Percentiles rank a stretch among this genome's conserved stretches.
Conservation (phyloP, 2,329 filamentous ascomycete genomes). For the Colletotrichum sansevieriae region DNA sequence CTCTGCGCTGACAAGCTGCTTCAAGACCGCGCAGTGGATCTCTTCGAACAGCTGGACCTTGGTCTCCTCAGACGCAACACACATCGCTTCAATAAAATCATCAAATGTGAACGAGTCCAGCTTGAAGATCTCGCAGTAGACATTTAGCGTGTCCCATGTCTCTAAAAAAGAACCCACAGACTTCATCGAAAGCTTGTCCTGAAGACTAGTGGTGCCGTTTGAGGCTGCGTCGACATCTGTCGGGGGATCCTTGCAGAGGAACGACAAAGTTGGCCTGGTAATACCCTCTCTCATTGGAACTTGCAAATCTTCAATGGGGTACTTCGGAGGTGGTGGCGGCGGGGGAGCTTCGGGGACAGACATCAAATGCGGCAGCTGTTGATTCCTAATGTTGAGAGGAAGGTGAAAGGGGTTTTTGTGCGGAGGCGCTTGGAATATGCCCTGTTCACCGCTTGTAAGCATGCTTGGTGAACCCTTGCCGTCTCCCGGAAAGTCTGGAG, state of each 20-base stretch:
- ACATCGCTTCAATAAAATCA: conserved; percentile 91
- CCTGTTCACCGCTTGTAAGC: conserved; percentile 49
- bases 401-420: conserved; percentile 63
- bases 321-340: conserved; percentile 84
- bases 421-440: conserved; percentile 55
- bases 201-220: conserved; percentile 55
- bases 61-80: conserved; percentile 78
- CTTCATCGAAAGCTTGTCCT: conserved; percentile 79
- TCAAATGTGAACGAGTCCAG: conserved; percentile 98
- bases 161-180: conserved; percentile 89
- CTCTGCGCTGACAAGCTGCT: conserved; percentile 83
- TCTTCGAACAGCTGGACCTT: conserved; percentile 91
- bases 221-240: conserved; percentile 55
- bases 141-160: conserved; percentile 96
- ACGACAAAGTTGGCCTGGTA: conserved; percentile 82
- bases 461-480: conserved; percentile 58
- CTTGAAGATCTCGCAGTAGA: conserved; percentile 95
- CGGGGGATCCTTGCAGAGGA: conserved; percentile 76
- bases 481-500: conserved; percentile 49
- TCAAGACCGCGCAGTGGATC: conserved; percentile 90
- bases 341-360: conserved; percentile 66
- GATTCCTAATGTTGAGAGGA: conserved; percentile 57
- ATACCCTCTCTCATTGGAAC: conserved; percentile 76
- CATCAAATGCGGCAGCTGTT: conserved; percentile 55
- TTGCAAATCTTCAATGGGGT: conserved; percentile 94